These are phyloP conservation scores for Zoysia japonica DNA, from an alignment of 176 grass and related monocot species.

Conservation along the genomic window DNA sequence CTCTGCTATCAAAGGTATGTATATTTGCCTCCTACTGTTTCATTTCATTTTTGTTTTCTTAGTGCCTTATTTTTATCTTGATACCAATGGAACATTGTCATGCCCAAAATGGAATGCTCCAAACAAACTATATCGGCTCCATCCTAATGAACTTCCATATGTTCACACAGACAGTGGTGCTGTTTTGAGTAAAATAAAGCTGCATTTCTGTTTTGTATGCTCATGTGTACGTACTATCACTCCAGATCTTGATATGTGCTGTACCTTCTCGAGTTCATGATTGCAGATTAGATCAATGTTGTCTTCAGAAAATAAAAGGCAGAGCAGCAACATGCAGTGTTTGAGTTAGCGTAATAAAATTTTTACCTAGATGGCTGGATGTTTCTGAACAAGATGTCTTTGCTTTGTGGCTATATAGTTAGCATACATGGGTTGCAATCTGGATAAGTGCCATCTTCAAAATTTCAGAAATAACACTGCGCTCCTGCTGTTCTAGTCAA, in stretches of 20 bases:
- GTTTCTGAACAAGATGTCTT: background rate
- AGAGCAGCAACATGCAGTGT: background rate
- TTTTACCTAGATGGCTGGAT: background rate
- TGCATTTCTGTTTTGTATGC: background rate
- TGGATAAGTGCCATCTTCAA: background rate
- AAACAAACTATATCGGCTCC: background rate
- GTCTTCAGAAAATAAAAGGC: background rate
- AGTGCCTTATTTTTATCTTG: background rate
- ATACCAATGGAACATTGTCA: no score
- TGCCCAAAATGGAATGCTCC: background rate
- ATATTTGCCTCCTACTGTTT: slow-evolving; percentile 20
- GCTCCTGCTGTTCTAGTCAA: background rate
- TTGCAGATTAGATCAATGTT: background rate
- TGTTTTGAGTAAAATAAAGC: background rate
- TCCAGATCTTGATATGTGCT: background rate
- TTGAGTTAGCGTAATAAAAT: background rate
- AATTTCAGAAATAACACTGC: background rate
- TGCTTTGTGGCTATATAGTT: slow-evolving; percentile 2
- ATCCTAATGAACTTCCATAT: slow-evolving; percentile 3
- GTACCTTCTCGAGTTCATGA: background rate
- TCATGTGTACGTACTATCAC: background rate
- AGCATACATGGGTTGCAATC: background rate
- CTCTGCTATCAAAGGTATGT: slow-evolving; percentile 76
- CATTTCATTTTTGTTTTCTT: background rate
- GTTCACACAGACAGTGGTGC: background rate